phyloP scores from a whole-genome alignment of 2,329 filamentous ascomycete genomes.

The Cercospora beticola region DNA sequence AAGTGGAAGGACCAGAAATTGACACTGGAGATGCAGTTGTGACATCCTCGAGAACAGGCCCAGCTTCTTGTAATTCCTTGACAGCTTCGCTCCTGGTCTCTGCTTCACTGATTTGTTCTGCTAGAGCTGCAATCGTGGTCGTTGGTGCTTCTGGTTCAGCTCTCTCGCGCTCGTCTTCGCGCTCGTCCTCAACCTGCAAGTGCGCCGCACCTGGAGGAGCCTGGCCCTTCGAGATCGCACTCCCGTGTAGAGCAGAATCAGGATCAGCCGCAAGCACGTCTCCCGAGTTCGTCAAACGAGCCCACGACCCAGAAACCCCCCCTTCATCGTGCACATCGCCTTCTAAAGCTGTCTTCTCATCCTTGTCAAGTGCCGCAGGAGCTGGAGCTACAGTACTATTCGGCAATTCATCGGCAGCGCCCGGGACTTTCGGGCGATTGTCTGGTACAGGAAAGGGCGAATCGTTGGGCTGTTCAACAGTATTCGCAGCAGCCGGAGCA shows the following conservation, averaged over 20 bases:
- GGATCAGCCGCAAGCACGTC: neutral
- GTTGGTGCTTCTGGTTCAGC: neutral
- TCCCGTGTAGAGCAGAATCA: neutral
- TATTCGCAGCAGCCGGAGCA: neutral
- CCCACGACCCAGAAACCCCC: neutral
- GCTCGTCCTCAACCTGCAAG: neutral
- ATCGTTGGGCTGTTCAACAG: neutral
- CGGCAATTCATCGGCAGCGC: neutral
- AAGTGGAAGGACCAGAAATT: neutral
- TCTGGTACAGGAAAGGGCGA: neutral
- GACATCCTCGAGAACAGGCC: neutral
- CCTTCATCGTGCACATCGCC: neutral
- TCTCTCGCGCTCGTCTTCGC: neutral
- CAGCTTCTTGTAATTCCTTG: conserved; percentile 2
- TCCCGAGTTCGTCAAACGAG: neutral
- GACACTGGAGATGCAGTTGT: neutral
- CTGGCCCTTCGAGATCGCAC: neutral
- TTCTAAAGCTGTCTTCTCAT: neutral
- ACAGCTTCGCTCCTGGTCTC: conserved; percentile 9
- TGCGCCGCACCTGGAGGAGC: neutral
- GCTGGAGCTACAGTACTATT: neutral
- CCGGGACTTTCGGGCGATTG: neutral
- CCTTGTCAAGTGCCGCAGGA: neutral
- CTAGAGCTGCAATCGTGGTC: conserved; percentile 3
- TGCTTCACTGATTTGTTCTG: conserved; percentile 8